Evolutionary conservation across 768 basidiomycete species (phyloP), one percentile per base, ranked within the genome.

Genomic region (Mycena floridula): DNA sequence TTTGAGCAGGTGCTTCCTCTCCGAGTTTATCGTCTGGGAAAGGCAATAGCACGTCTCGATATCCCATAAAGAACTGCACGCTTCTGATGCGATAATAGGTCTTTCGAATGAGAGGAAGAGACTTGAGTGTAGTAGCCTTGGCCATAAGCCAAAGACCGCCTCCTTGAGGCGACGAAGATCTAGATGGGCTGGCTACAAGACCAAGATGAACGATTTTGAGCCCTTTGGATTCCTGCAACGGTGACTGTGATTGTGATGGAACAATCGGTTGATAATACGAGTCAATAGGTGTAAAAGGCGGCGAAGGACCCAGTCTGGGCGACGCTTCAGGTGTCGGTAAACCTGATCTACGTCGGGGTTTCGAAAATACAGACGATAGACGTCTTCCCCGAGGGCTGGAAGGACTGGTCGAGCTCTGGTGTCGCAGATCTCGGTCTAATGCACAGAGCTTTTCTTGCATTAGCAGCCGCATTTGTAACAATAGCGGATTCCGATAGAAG

Each of bases 11-110:
- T 37, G 70, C 59, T 16, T 70, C 64, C 11, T 48, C 51, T 5
- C 59, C 63, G 5, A 56, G 55, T 27, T 55, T 58, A 23, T 56
- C 57, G 20, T 56, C 57, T 7, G 70, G 70, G 37, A 76, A 49
- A 9, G 81, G 79, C 7, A 86, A 62, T 23, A 85, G 59, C 4
- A 65, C 57, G 6, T 51, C 37, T 13, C 73, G 67, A 57, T 85
- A 87, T 2, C 85, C 84, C 70, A 85, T 72, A 42, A 67, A 71
- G 11, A 64, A 66, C 60, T 86, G 85, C 20, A 83, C 79, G 2
- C 73, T 58, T 16, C 85, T 68, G 21, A 88, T 75, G 23, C 82
- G 66, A 25, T 67, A 67, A 53, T 82, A 83, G 12, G 83, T 85
- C 26, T 65, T 70, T 26, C 65, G 67, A n/a, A 77, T 64, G 2